Conservation (phyloP, 257 asterid genomes). For the Solanum dulcamara region DNA sequence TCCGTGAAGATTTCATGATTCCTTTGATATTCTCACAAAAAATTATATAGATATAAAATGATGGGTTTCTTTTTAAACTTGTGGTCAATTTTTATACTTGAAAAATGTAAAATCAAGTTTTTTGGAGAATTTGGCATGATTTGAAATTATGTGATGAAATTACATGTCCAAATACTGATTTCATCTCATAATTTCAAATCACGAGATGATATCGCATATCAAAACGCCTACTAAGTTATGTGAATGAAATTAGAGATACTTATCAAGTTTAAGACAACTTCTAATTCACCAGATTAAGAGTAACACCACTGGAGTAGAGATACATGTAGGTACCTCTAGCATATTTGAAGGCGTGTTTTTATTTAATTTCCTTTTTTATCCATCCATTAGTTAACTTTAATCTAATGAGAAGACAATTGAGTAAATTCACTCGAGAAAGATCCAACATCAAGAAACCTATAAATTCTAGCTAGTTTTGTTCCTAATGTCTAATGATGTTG, state of each 20-base stretch:
- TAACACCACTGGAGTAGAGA: background rate
- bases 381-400: background rate
- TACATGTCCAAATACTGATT: no score
- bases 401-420: background rate
- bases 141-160: no score
- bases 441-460: background rate
- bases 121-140: no score
- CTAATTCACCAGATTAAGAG: background rate
- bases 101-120: no score
- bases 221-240: no score
- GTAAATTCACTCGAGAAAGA: background rate
- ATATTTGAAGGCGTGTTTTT: background rate
- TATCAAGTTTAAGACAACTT: background rate
- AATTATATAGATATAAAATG: no score
- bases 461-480: background rate
- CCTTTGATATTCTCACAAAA: no score
- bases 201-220: no score
- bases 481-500: background rate
- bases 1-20: no score
- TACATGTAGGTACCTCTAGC: background rate
- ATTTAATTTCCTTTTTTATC: background rate
- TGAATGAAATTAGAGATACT: background rate
- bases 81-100: no score
- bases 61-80: no score
- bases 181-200: no score